Percentiles rank a stretch among this genome's conserved stretches.
These are phyloP conservation scores for Salix caprea DNA, from an alignment of 345 rosid species.

Conservation along the genomic window DNA sequence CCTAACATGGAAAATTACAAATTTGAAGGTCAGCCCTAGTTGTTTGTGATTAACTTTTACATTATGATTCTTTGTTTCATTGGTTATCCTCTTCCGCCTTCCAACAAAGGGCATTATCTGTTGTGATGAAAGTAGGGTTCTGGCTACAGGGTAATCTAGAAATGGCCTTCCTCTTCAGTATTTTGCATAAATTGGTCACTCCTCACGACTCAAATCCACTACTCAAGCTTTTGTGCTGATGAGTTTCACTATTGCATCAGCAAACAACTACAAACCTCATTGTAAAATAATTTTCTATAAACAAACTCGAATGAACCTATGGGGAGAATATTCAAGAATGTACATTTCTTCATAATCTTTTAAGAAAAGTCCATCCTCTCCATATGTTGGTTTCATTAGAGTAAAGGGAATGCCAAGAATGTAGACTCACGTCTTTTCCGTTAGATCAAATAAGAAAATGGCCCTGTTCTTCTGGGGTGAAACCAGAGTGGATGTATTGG, in stretches of 20 bases:
- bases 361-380: background rate
- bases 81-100: no score
- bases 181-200: no score
- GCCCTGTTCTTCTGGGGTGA: background rate
- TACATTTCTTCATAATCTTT: background rate
- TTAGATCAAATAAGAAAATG: background rate
- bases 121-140: no score
- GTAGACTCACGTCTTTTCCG: background rate
- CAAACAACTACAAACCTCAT: background rate
- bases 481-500: background rate
- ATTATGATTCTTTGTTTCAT: no score
- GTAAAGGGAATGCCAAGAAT: background rate
- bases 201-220: no score
- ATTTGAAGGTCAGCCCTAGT: no score
- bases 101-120: no score
- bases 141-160: no score
- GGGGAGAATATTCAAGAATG: background rate
- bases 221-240: no score
- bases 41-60: no score
- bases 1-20: no score
- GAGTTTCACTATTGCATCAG: background rate
- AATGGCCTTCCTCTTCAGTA: no score
- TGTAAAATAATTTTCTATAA: background rate
- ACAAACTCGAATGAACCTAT: background rate
- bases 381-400: background rate